Evolutionary conservation across 257 asterid genomes (phyloP).

Genomic region (Solanum chiquidenum): DNA sequence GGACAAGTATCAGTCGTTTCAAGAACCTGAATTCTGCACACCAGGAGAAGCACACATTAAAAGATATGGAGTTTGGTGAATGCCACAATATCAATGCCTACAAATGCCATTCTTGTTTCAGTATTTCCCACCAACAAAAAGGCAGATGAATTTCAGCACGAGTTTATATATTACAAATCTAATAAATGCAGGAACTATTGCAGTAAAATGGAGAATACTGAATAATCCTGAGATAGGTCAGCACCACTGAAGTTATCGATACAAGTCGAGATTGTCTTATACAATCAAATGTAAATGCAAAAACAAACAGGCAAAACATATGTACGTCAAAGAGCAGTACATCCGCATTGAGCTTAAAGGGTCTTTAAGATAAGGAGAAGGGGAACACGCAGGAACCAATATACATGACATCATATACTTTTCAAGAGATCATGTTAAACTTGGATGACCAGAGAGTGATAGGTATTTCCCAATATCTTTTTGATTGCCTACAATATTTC

Average conservation of each 20-base stretch:
- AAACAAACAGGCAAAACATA: neutral
- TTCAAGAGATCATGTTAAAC: neutral
- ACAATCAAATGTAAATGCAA: neutral
- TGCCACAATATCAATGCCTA: neutral
- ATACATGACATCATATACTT: neutral
- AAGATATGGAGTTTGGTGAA: neutral
- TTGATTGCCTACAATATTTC: neutral
- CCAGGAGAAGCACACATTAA: conserved; percentile 5
- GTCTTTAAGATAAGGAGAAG: neutral
- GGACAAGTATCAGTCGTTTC: conserved; percentile 94
- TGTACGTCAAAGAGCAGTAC: neutral
- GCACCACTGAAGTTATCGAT: neutral
- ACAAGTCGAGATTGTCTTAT: neutral
- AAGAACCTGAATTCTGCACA: conserved; percentile 88
- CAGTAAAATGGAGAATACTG: neutral
- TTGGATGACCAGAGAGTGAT: neutral
- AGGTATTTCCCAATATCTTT: neutral
- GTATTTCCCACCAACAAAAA: neutral
- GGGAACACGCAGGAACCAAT: neutral
- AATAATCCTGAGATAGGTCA: neutral
- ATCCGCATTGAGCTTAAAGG: neutral
- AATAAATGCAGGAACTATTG: neutral
- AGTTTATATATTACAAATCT: neutral
- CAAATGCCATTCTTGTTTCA: neutral
- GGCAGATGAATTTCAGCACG: neutral